Evolutionary conservation across 129 eudicot species (phyloP).

Genomic region (Kitagawia praeruptora): DNA sequence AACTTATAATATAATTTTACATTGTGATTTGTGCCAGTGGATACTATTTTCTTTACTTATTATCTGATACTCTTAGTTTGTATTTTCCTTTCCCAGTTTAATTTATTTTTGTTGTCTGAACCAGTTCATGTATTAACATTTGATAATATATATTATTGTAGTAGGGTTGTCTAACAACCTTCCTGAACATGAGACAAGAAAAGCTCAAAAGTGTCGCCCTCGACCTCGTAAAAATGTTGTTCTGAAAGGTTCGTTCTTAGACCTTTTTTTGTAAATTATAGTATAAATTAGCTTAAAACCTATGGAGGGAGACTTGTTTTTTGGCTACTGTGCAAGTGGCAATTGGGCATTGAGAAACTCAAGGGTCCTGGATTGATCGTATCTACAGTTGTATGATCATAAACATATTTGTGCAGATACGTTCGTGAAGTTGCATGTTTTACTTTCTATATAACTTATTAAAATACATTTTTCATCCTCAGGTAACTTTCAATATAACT

Average conservation of each 20-base stretch:
- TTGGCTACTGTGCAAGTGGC: background rate
- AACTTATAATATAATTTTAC: background rate
- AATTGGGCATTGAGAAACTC: background rate
- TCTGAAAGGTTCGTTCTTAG: conserved; percentile 43
- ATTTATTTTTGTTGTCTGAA: background rate
- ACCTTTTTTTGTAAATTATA: background rate
- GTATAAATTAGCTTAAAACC: background rate
- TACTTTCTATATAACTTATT: background rate
- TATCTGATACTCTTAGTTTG: background rate
- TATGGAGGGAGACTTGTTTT: background rate
- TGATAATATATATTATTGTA: conserved; percentile 16
- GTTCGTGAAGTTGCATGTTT: background rate
- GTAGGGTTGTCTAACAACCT: conserved; percentile 40
- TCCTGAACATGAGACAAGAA: conserved; percentile 27
- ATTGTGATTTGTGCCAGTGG: background rate
- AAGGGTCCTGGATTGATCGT: background rate
- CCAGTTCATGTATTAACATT: background rate
- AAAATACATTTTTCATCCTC: conserved; percentile 1
- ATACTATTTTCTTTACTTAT: background rate
- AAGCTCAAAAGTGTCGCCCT: conserved; percentile 31
- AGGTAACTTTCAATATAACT: conserved; percentile 32
- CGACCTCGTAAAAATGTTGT: conserved; percentile 41
- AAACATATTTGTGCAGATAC: background rate
- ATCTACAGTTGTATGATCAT: background rate
- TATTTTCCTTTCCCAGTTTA: background rate